phyloP scores from a whole-genome alignment of 139 green algal genomes.

The Chlamydomonas urium region DNA sequence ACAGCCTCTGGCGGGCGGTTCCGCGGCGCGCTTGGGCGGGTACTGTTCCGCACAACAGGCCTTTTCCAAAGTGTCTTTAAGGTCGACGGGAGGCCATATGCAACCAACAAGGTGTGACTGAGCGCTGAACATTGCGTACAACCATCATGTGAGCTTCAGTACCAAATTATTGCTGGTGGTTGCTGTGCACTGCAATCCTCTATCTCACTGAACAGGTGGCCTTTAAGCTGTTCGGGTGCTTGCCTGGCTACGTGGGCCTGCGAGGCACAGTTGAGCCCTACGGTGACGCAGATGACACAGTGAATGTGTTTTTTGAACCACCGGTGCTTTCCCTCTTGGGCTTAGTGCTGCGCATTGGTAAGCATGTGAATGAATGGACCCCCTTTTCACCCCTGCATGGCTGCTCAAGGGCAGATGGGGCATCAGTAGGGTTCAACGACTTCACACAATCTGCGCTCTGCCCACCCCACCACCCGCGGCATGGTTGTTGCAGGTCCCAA shows the following conservation, averaged over 20 bases:
- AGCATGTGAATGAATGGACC: neutral
- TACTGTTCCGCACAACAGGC: slow-evolving; percentile 61
- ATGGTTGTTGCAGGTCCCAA: slow-evolving; percentile 4
- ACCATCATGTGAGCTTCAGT: neutral
- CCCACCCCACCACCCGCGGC: neutral
- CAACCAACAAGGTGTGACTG: slow-evolving; percentile 64
- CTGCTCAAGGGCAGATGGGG: no score
- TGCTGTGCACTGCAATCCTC: no score
- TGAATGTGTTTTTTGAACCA: slow-evolving; percentile 67
- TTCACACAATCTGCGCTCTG: neutral
- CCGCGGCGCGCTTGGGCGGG: slow-evolving; percentile 45
- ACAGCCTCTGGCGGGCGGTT: slow-evolving; percentile 67
- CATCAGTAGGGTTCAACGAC: neutral
- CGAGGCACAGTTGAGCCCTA: slow-evolving; percentile 48
- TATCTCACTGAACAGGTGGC: slow-evolving; percentile 48
- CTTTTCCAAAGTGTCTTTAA: slow-evolving; percentile 67
- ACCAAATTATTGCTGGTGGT: neutral
- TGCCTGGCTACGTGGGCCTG: slow-evolving; percentile 61
- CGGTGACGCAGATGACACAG: slow-evolving; percentile 47
- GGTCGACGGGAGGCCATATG: slow-evolving; percentile 37
- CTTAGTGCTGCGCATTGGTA: slow-evolving; percentile 53
- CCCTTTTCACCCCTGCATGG: neutral
- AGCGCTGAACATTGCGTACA: neutral
- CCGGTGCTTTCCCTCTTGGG: slow-evolving; percentile 44
- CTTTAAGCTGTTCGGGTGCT: slow-evolving; percentile 57